Conservation (phyloP, 164 flowering plant species). For the Annona cherimola region DNA sequence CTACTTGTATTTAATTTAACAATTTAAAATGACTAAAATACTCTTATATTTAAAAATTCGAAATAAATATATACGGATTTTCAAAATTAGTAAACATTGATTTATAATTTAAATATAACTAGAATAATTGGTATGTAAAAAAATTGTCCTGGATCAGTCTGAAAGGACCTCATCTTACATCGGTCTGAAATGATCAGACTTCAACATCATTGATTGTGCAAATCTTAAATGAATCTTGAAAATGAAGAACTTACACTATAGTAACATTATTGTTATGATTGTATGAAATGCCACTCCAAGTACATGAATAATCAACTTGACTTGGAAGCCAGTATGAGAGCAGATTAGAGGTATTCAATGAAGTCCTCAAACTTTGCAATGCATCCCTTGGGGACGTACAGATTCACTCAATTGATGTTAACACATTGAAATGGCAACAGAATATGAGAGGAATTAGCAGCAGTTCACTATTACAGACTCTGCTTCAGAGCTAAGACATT, state of each 20-base stretch:
- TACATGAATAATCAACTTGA: constrained; percentile 85
- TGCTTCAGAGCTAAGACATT: no score
- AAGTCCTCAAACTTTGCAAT: constrained; percentile 43
- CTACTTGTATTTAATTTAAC: no score
- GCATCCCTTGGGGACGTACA: constrained; percentile 56
- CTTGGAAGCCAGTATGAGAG: constrained; percentile 69
- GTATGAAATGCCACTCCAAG: constrained; percentile 73
- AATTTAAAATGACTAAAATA: no score
- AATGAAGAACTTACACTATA: constrained; percentile 46
- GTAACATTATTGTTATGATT: constrained; percentile 23
- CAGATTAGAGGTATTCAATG: constrained; percentile 58
- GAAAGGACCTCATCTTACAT: no score
- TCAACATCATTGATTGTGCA: neutral
- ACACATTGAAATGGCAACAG: neutral
- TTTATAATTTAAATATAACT: no score
- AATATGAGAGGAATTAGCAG: neutral
- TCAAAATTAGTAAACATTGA: no score
- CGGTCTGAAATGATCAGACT: no score
- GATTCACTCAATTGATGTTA: neutral
- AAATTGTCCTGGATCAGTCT: no score
- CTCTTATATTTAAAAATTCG: no score
- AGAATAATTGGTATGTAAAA: no score
- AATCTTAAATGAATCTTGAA: neutral
- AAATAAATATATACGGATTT: no score
- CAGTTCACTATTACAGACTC: no score